Evolutionary conservation across 1,284 basidiomycete genomes (phyloP), one percentile per base, ranked within the genome.

Genomic region (Ustilago bromivora): DNA sequence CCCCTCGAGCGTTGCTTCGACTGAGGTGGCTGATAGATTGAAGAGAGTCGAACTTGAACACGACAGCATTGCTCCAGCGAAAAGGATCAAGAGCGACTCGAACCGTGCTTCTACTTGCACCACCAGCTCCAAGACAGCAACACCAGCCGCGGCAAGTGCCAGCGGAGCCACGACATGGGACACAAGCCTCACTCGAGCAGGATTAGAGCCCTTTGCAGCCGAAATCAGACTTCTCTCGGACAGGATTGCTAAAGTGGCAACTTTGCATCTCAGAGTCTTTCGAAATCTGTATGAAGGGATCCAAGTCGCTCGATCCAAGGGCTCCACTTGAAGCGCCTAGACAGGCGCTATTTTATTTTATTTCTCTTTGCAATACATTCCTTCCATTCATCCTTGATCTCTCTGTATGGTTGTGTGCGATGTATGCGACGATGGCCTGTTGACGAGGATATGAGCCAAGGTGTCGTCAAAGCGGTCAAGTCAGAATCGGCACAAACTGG

Each of bases 211-310:
- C 0, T 78, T 82, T 28, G 61, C 69, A 0, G 77, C 77, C 41
- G 81, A 82, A 63, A 78, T 82, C 34, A 51, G 71, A 7, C 59
- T 82, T 59, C 68, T 82, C 0, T 78, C 70, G 31, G 81, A 82
- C 12, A 67, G 81, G 13, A 75, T 81, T 36, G 66, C 71, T 35
- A 82, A 81, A 41, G 74, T 82, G 34, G 79, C 76, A n/a, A 66
- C 61, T 23, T 82, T 82, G 67, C 81, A 82, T 41, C 64, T 81
- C 52, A 60, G 79, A 12, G 79, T 82, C 17, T 80, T 79, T 59
- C 63, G 79, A 36, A 75, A 75, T 40, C 47, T 81, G 56, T 82
- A 82, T 57, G 79, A 82, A 51, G 57, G 61, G 12, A 67, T 72
- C 34, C 61, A 72, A 61, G 51, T 53, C 15, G 60, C 61, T 57